Evolutionary conservation across 192 early-diverging fungal genomes (phyloP).

Genomic region (Coemansia asiatica): DNA sequence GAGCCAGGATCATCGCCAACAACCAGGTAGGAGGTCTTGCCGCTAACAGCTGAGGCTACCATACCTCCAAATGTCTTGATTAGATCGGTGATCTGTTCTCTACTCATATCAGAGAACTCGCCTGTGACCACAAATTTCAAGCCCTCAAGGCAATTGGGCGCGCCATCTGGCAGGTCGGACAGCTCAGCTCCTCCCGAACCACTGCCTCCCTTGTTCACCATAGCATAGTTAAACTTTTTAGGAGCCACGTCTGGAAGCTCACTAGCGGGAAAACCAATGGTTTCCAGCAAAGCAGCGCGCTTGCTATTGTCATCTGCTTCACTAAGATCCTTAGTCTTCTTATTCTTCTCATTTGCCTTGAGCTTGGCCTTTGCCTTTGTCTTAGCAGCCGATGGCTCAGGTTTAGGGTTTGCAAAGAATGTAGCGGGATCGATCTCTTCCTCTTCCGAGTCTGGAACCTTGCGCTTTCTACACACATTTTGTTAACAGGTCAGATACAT

Average conservation of each 20-base stretch:
- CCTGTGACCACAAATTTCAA: slow-evolving; percentile 94
- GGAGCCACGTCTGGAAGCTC: slow-evolving; percentile 35
- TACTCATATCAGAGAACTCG: slow-evolving; percentile 72
- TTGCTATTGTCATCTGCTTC: slow-evolving; percentile 17
- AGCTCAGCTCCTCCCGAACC: slow-evolving; percentile 58
- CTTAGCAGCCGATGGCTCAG: slow-evolving; percentile 7
- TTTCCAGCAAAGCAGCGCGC: neutral
- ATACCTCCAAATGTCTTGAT: slow-evolving; percentile 86
- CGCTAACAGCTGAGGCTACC: slow-evolving; percentile 72
- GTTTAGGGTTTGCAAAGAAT: slow-evolving; percentile 21
- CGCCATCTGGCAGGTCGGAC: slow-evolving; percentile 71
- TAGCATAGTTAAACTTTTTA: slow-evolving; percentile 28
- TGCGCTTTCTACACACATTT: slow-evolving; percentile 23
- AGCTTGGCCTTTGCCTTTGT: slow-evolving; percentile 11
- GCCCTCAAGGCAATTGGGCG: slow-evolving; percentile 66
- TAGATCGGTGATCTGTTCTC: slow-evolving; percentile 76
- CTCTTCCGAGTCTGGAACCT: slow-evolving; percentile 16
- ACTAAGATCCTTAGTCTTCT: too few species aligned
- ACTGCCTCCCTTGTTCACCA: slow-evolving; percentile 10
- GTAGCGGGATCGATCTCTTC: slow-evolving; percentile 31
- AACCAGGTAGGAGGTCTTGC: slow-evolving; percentile 83
- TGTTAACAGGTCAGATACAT: too few species aligned
- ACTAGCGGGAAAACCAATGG: slow-evolving; percentile 33
- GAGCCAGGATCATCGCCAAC: slow-evolving; percentile 85
- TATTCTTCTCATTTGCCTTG: slow-evolving; percentile 14